These are phyloP conservation scores for Hemileia vastatrix DNA, from an alignment of 1,284 basidiomycete genomes.

Conservation along the genomic window DNA sequence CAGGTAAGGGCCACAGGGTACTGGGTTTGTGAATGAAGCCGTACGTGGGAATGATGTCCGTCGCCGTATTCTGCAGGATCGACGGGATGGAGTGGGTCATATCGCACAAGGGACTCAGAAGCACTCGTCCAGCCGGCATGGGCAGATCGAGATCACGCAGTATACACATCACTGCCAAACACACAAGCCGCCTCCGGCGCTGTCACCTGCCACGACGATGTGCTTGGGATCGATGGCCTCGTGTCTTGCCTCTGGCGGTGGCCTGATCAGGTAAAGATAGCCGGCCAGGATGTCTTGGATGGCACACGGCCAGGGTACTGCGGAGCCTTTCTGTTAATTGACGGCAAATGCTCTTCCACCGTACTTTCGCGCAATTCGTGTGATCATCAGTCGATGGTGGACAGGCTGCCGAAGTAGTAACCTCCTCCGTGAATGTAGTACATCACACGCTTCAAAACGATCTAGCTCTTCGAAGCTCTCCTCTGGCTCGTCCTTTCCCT, in stretches of 20 bases:
- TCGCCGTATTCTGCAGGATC: slow-evolving; percentile 70
- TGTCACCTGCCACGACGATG: slow-evolving; percentile 81
- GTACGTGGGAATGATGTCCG: slow-evolving; percentile 46
- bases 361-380: slow-evolving; percentile 78
- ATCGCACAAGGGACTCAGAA: slow-evolving; percentile 62
- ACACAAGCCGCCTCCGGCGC: slow-evolving; percentile 84
- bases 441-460: no score
- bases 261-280: slow-evolving; percentile 63
- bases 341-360: slow-evolving; percentile 65
- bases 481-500: no score
- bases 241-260: slow-evolving; percentile 63
- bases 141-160: slow-evolving; percentile 77
- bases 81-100: slow-evolving; percentile 90
- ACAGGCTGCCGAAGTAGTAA: no score
- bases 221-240: slow-evolving; percentile 67
- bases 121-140: slow-evolving; percentile 61
- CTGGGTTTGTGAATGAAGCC: slow-evolving; percentile 59
- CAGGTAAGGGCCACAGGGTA: slow-evolving; percentile 79
- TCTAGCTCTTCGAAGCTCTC: no score
- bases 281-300: slow-evolving; percentile 62
- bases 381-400: no score
- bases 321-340: slow-evolving; percentile 38
- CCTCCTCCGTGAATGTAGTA: no score
- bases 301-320: slow-evolving; percentile 23
- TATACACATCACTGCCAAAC: slow-evolving; percentile 73